Evolutionary conservation across 2,329 filamentous ascomycete genomes (phyloP), one percentile per base, ranked within the genome.

Genomic region (Coniochaeta hoffmannii): DNA sequence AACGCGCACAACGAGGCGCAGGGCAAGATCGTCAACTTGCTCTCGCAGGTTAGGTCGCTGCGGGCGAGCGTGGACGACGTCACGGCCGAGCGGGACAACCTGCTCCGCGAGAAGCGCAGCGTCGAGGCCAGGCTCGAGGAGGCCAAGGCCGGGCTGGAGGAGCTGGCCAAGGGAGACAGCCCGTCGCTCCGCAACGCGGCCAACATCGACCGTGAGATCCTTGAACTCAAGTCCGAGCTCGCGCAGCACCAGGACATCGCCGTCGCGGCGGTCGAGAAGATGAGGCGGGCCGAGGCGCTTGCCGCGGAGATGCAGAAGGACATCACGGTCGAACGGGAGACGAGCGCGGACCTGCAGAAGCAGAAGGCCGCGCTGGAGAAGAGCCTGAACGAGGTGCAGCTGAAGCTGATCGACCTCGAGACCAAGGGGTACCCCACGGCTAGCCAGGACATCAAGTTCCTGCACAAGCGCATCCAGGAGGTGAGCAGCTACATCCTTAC

Each of bases 351-450:
- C 62, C 77, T 97, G 55, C 90, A 94, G 69, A 92, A 92, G 68
- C 90, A 96, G 62, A 97, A 97, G 75, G 89, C 89, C 3, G 81
- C 81, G 0, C 76, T 99, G 41, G 94, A 97, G 75, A 97, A 96
- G 77, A 84, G 82, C 55, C 77, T 96, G 53, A 96, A 92, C 69
- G 93, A 99, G 69, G 79, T 93, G 26, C 93, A 97, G 71, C 82
- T 97, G 54, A 86, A 86, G 66, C 83, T 96, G 55, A 87, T 99
- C 53, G 94, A 97, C 68, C 79, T 97, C 9, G 93, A 99, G 75
- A 97, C 94, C 44, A 97, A 97, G 77, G 91, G 92, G 54, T 97
- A 96, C 73, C 94, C 92, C 19, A 95, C 87, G 61, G 89, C 89
- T 24, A 96, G 92, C 69, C 90, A 96, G 65, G 93, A 97, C 71